These are phyloP conservation scores for Austroboletus novae-zelandiae DNA, from an alignment of 1,284 basidiomycete genomes.

Conservation along the genomic window DNA sequence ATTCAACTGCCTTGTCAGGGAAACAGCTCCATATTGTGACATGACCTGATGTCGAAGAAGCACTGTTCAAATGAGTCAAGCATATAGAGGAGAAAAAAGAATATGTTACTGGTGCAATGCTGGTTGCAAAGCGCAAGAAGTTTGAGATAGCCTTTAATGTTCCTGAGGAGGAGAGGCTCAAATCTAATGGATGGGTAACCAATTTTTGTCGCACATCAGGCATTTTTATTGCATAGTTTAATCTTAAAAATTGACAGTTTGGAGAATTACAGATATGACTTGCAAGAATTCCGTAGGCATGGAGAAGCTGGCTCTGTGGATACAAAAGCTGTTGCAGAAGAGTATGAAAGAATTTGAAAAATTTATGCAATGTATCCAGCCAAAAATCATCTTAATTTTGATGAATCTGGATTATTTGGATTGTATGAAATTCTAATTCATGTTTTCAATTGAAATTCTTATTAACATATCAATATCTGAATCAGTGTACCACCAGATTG, in stretches of 20 bases:
- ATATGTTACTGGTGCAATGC: background rate
- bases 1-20: slow-evolving; percentile 1
- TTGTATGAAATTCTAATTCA: background rate
- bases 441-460: too few species aligned
- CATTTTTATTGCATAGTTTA: background rate
- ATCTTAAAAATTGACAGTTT: background rate
- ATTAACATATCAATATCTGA: too few species aligned
- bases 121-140: background rate
- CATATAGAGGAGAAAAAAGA: slow-evolving; percentile 8
- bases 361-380: background rate
- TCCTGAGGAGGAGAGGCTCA: background rate
- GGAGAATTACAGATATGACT: background rate
- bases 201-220: background rate
- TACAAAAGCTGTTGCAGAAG: background rate
- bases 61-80: slow-evolving; percentile 4
- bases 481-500: too few species aligned
- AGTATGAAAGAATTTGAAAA: background rate
- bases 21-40: background rate
- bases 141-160: background rate
- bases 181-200: background rate
- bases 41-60: slow-evolving; percentile 4
- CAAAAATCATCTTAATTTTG: background rate
- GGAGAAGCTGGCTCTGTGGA: slow-evolving; percentile 2
- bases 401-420: background rate
- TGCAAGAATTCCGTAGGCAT: background rate